Conservation (phyloP, 2,329 filamentous ascomycete genomes). For the Cyclaneusma minus region DNA sequence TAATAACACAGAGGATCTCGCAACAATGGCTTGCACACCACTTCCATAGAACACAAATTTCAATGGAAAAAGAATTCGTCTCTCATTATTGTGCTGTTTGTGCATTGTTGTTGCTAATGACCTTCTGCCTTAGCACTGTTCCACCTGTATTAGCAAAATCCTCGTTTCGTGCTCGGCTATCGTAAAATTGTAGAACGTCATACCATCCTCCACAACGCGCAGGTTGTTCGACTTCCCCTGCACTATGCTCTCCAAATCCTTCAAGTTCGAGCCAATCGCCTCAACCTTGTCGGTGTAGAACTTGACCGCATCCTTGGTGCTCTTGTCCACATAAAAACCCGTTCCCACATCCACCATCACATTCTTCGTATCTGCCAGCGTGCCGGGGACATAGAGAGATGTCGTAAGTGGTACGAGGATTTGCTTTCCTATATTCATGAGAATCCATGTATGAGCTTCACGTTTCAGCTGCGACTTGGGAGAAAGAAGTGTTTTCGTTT, state of each 20-base stretch:
- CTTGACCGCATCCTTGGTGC: slow-evolving; percentile 40
- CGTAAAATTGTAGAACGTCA: slow-evolving; percentile 12
- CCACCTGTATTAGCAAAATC: no score
- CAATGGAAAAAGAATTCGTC: no score
- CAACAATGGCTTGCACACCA: no score
- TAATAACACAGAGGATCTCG: no score
- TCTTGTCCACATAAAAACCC: slow-evolving; percentile 88
- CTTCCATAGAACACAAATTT: no score
- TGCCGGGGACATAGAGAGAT: slow-evolving; percentile 84
- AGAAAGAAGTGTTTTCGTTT: no score
- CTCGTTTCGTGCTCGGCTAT: no score
- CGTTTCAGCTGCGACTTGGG: background rate
- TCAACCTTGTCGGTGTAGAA: slow-evolving; percentile 58
- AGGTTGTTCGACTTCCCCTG: slow-evolving; percentile 71
- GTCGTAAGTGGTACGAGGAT: slow-evolving; percentile 91
- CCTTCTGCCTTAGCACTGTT: no score
- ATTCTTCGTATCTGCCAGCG: slow-evolving; percentile 54
- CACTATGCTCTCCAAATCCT: slow-evolving; percentile 52
- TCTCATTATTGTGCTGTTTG: no score
- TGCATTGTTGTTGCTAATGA: no score
- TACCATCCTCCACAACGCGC: slow-evolving; percentile 78
- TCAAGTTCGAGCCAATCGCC: slow-evolving; percentile 46
- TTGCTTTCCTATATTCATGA: slow-evolving; percentile 25
- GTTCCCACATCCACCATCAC: slow-evolving; percentile 89
- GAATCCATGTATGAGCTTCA: background rate